Evolutionary conservation across 2,329 filamentous ascomycete genomes (phyloP).

Genomic region (Exutisphaerella laricina): DNA sequence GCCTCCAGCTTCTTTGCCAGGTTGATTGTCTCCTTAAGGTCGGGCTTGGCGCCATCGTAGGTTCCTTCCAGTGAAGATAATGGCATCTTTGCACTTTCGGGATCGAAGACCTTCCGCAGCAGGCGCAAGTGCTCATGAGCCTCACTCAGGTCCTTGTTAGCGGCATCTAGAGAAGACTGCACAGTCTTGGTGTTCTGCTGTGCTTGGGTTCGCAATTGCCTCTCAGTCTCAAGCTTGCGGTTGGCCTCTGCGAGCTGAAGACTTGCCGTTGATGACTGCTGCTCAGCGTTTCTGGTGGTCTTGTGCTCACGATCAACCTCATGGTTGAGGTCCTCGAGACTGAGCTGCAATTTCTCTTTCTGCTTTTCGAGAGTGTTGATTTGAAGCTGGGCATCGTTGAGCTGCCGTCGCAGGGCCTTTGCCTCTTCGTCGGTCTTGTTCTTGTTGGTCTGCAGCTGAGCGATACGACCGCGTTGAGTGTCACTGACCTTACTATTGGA

Average conservation of each 20-base stretch:
- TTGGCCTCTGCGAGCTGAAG: conserved; percentile 85
- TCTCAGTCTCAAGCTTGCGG: conserved; percentile 82
- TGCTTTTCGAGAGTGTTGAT: conserved; percentile 87
- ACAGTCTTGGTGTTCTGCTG: conserved; percentile 79
- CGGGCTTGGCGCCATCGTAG: conserved; percentile 63
- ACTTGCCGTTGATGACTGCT: conserved; percentile 71
- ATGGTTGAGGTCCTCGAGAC: conserved; percentile 85
- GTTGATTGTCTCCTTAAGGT: conserved; percentile 63
- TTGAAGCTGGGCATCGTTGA: conserved; percentile 77
- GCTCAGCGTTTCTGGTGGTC: conserved; percentile 82
- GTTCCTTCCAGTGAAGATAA: conserved; percentile 39
- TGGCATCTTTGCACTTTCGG: conserved; percentile 48
- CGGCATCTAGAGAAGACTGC: conserved; percentile 70
- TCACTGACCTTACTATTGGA: conserved; percentile 83
- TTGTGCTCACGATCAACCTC: conserved; percentile 88
- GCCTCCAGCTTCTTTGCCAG: conserved; percentile 81
- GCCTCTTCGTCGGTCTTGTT: conserved; percentile 75
- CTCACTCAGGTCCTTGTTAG: conserved; percentile 74
- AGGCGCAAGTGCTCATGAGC: conserved; percentile 73
- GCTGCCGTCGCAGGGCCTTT: conserved; percentile 70
- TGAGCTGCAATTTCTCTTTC: conserved; percentile 84
- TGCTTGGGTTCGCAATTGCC: conserved; percentile 76
- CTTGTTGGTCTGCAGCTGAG: conserved; percentile 77
- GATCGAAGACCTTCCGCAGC: conserved; percentile 82
- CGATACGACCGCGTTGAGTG: conserved; percentile 69